Evolutionary conservation across 2,329 filamentous ascomycete genomes (phyloP).

Genomic region (Colletotrichum spinosum): DNA sequence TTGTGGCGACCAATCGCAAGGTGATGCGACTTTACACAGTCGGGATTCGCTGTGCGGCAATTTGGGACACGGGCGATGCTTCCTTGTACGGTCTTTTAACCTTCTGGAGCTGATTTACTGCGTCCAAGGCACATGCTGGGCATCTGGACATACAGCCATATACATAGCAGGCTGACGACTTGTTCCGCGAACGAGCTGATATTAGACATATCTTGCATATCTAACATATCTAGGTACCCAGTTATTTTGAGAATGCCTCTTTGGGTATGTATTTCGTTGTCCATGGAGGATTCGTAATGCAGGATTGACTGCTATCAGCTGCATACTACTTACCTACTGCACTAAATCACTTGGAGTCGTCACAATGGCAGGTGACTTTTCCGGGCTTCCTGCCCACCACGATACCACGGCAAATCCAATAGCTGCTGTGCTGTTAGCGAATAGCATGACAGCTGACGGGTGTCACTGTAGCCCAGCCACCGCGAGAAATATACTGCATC

Average conservation of each 20-base stretch:
- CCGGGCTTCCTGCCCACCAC: no score
- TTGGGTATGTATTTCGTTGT: no score
- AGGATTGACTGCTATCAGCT: slow-evolving; percentile 6
- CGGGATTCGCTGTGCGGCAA: not conserved
- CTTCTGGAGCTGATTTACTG: slow-evolving; percentile 11
- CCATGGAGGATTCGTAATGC: not conserved
- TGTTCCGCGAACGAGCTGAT: no score
- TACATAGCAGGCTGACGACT: no score
- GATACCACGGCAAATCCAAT: no score
- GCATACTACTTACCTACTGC: slow-evolving; percentile 2
- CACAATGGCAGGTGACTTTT: slow-evolving; percentile 20
- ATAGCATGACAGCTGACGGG: not conserved
- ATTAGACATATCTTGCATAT: no score
- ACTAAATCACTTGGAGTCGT: not conserved
- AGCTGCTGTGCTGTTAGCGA: slow-evolving; percentile 14
- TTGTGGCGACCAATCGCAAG: not conserved
- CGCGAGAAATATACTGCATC: not conserved
- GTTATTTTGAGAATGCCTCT: no score
- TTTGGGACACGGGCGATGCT: not conserved
- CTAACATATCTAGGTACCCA: no score
- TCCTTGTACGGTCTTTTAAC: slow-evolving; percentile 10
- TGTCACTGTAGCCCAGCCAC: slow-evolving; percentile 16
- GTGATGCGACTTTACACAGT: not conserved
- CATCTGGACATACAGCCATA: slow-evolving; percentile 4
- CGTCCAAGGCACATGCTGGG: slow-evolving; percentile 17